Percentiles rank a stretch among this genome's conserved stretches.
Conservation (phyloP, 1,284 basidiomycete species). For the Pyrrhoderma noxium region DNA sequence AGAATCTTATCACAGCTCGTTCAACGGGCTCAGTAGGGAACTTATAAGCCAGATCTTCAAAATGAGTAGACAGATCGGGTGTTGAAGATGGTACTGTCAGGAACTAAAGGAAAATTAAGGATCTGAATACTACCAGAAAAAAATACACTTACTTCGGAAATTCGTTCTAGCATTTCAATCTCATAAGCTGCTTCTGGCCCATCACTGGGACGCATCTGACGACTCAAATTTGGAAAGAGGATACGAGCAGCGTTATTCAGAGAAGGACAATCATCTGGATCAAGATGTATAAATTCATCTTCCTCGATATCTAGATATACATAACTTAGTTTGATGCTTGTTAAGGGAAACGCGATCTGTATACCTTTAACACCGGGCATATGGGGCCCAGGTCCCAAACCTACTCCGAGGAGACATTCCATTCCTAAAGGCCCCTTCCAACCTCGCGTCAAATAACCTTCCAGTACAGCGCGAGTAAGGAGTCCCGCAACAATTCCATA, state of each 20-base stretch:
- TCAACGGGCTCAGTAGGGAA: constrained; percentile 78
- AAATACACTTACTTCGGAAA: constrained; percentile 47
- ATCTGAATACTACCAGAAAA: constrained; percentile 7
- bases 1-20: constrained; percentile 66
- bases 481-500: constrained; percentile 70
- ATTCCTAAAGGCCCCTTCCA: constrained; percentile 67
- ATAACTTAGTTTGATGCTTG: background rate
- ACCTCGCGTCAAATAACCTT: constrained; percentile 72
- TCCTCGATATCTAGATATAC: constrained; percentile 23
- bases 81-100: constrained; percentile 62
- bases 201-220: constrained; percentile 21
- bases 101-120: constrained; percentile 41
- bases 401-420: constrained; percentile 68
- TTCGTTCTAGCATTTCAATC: constrained; percentile 56
- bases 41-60: constrained; percentile 72
- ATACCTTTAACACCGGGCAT: constrained; percentile 15
- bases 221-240: constrained; percentile 55
- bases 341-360: background rate
- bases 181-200: constrained; percentile 58
- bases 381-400: constrained; percentile 42
- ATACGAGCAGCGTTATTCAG: constrained; percentile 57
- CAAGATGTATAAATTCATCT: constrained; percentile 49
- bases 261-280: constrained; percentile 69
- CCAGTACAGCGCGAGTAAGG: constrained; percentile 69
- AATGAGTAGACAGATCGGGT: constrained; percentile 67